Conservation (phyloP, 129 eudicot genomes). For the Smallanthus sonchifolius region DNA sequence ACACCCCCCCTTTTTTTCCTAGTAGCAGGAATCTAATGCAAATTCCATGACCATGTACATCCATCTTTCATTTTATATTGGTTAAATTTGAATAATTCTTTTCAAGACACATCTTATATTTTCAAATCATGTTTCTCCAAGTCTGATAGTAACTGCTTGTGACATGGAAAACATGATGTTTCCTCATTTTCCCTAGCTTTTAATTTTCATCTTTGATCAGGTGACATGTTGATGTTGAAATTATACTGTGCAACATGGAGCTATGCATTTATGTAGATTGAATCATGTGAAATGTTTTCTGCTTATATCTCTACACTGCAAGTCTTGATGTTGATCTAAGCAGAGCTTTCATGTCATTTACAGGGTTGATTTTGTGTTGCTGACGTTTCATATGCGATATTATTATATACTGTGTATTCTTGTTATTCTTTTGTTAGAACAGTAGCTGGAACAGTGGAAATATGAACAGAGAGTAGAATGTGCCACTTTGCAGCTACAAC, state of each 20-base stretch:
- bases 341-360: not conserved
- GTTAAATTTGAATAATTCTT: not conserved
- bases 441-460: not conserved
- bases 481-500: not conserved
- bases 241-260: not conserved
- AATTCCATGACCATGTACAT: no score
- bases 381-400: not conserved
- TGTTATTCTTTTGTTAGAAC: not conserved
- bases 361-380: not conserved
- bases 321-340: not conserved
- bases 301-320: not conserved
- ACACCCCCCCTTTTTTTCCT: no score
- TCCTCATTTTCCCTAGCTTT: no score
- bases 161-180: no score
- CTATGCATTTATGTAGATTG: not conserved
- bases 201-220: not conserved
- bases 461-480: not conserved
- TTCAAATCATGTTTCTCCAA: no score
- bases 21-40: not conserved
- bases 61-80: not conserved
- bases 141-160: constrained; percentile 1
- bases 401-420: not conserved
- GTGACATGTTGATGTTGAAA: not conserved
- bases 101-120: not conserved
- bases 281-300: not conserved